A percentile compares a stretch with the other conserved stretches of the same genome.
These are phyloP conservation scores for Anthoceros angustus DNA, from an alignment of 225 moss, liverwort and hornwort genomes.

Conservation along the genomic window DNA sequence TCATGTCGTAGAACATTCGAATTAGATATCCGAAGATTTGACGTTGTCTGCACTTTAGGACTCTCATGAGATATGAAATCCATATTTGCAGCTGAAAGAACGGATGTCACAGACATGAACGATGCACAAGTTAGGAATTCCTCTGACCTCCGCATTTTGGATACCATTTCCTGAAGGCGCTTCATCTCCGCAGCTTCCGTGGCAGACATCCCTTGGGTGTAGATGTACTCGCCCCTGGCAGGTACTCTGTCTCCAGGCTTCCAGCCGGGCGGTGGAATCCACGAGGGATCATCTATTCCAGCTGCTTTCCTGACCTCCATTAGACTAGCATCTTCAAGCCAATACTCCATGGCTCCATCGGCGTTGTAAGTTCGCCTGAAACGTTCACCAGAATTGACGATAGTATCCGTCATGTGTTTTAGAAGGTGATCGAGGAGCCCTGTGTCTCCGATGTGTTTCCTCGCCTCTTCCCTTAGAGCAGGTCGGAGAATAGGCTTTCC, in stretches of 20 bases:
- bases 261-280: slow-evolving; percentile 48
- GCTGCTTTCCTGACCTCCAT: slow-evolving; percentile 54
- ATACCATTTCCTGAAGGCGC: slow-evolving; percentile 27
- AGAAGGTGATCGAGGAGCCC: slow-evolving; percentile 45
- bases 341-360: slow-evolving; percentile 53
- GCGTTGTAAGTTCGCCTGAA: slow-evolving; percentile 47
- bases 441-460: slow-evolving; percentile 53
- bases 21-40: neutral
- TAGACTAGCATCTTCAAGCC: slow-evolving; percentile 44
- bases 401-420: slow-evolving; percentile 53
- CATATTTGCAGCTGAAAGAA: neutral
- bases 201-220: slow-evolving; percentile 19
- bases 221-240: slow-evolving; percentile 24
- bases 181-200: slow-evolving; percentile 39
- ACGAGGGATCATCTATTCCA: slow-evolving; percentile 47
- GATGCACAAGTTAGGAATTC: neutral
- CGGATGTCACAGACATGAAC: neutral
- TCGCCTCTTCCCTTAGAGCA: slow-evolving; percentile 40
- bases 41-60: neutral
- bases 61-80: neutral
- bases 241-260: slow-evolving; percentile 37
- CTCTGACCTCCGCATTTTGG: neutral
- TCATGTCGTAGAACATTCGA: neutral
- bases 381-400: slow-evolving; percentile 38
- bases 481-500: slow-evolving; percentile 43